These are phyloP conservation scores for Cryptococcus neoformans DNA, from an alignment of 1,284 basidiomycete genomes.

Conservation along the genomic window DNA sequence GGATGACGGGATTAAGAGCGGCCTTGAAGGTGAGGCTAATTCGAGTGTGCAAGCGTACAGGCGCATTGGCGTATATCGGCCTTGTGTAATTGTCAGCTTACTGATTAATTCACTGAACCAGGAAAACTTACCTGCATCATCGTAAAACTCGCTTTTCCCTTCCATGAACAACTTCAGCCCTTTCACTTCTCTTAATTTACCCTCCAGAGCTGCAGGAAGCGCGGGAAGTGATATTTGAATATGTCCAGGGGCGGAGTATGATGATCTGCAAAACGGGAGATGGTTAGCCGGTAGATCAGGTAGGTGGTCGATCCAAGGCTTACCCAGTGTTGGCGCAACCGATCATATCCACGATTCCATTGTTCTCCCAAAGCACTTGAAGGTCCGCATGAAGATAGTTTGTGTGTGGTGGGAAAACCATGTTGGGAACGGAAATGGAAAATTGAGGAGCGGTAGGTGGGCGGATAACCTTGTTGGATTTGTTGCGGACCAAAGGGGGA, in stretches of 20 bases:
- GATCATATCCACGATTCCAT: slow-evolving; percentile 29
- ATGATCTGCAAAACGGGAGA: slow-evolving; percentile 13
- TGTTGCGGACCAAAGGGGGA: not conserved
- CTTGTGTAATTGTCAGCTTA: slow-evolving; percentile 14
- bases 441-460: not conserved
- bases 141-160: slow-evolving; percentile 44
- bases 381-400: slow-evolving; percentile 20
- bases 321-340: slow-evolving; percentile 32
- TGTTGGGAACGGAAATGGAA: not conserved
- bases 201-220: slow-evolving; percentile 16
- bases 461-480: not conserved
- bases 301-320: slow-evolving; percentile 6
- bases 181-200: slow-evolving; percentile 20
- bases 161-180: slow-evolving; percentile 36
- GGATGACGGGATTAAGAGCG: slow-evolving; percentile 20
- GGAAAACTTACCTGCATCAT: slow-evolving; percentile 33
- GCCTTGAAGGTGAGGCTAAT: slow-evolving; percentile 9
- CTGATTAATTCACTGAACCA: not conserved
- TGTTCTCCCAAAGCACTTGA: slow-evolving; percentile 24
- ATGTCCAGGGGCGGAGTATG: slow-evolving; percentile 33
- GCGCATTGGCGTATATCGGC: slow-evolving; percentile 42
- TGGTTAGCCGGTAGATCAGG: not conserved
- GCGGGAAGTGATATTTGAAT: slow-evolving; percentile 21
- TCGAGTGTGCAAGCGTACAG: slow-evolving; percentile 19
- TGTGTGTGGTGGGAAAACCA: too few relatives aligned